Percentiles rank a stretch among this genome's conserved stretches.
phyloP scores from a whole-genome alignment of 2,329 filamentous ascomycete species.

The Arthrocladium fulminans region DNA sequence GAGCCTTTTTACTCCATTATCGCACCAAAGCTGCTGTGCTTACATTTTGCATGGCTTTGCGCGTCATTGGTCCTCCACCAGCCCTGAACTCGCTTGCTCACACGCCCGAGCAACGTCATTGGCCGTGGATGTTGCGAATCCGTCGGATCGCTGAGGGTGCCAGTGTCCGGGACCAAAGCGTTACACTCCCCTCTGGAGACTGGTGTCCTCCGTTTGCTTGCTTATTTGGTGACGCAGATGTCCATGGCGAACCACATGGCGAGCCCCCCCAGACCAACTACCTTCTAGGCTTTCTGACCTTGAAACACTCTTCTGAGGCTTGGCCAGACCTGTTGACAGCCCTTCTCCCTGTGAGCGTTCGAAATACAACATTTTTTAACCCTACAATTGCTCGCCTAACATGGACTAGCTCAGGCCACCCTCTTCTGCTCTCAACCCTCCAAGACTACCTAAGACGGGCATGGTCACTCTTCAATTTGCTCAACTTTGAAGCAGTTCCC shows the following conservation, averaged over 20 bases:
- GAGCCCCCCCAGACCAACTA: neutral
- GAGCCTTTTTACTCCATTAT: neutral
- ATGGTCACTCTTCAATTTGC: neutral
- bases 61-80: neutral
- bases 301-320: neutral
- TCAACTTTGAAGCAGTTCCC: neutral
- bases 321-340: neutral
- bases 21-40: neutral
- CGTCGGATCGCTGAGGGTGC: neutral
- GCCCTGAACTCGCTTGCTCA: neutral
- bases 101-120: neutral
- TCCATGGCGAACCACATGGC: neutral
- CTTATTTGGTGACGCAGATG: neutral
- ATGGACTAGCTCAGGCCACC: neutral
- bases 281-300: neutral
- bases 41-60: neutral
- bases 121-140: neutral
- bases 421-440: neutral
- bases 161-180: neutral
- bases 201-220: neutral
- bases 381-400: neutral
- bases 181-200: neutral
- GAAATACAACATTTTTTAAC: neutral
- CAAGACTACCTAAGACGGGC: neutral
- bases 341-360: neutral